These are phyloP conservation scores for Chaetomium tenue DNA, from an alignment of 495 filamentous ascomycete genomes.

Conservation along the genomic window DNA sequence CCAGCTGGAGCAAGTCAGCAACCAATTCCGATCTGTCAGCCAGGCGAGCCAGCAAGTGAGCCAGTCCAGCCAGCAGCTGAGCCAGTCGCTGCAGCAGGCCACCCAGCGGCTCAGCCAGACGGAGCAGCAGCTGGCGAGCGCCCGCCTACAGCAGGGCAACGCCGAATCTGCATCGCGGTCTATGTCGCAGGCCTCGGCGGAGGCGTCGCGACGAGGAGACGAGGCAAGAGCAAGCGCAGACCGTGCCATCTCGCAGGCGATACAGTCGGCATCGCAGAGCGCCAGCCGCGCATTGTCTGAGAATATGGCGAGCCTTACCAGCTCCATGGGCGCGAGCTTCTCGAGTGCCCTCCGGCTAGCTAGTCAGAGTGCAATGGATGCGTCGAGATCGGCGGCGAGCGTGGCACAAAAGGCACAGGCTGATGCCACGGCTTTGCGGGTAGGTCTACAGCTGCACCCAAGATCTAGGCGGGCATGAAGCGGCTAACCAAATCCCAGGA, in stretches of 20 bases:
- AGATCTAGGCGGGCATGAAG: background rate
- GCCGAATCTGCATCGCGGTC: constrained; percentile 32
- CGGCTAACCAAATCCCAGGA: constrained; percentile 24
- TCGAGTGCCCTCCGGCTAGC: constrained; percentile 38
- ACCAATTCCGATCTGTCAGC: constrained; percentile 36
- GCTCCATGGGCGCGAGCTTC: constrained; percentile 27
- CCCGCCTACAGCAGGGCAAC: constrained; percentile 15
- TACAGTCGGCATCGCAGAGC: constrained; percentile 20
- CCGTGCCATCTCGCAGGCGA: background rate
- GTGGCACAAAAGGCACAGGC: constrained; percentile 38
- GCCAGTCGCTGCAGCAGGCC: constrained; percentile 33
- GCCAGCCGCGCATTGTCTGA: constrained; percentile 25
- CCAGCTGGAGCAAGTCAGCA: constrained; percentile 35
- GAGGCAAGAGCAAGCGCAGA: constrained; percentile 1
- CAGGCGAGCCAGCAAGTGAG: constrained; percentile 43
- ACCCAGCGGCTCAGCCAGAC: constrained; percentile 33
- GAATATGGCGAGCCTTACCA: constrained; percentile 28
- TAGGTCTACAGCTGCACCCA: constrained; percentile 24
- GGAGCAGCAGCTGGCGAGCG: constrained; percentile 25
- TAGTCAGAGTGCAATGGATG: constrained; percentile 33
- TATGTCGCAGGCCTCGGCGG: constrained; percentile 26
- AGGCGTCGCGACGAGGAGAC: constrained; percentile 24
- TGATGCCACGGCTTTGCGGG: constrained; percentile 35
- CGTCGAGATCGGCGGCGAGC: constrained; percentile 37
- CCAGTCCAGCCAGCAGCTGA: constrained; percentile 40